Percentiles rank a stretch among this genome's conserved stretches.
Evolutionary conservation across 2,329 filamentous ascomycete species (phyloP).

Genomic region (Annulohypoxylon truncatum): DNA sequence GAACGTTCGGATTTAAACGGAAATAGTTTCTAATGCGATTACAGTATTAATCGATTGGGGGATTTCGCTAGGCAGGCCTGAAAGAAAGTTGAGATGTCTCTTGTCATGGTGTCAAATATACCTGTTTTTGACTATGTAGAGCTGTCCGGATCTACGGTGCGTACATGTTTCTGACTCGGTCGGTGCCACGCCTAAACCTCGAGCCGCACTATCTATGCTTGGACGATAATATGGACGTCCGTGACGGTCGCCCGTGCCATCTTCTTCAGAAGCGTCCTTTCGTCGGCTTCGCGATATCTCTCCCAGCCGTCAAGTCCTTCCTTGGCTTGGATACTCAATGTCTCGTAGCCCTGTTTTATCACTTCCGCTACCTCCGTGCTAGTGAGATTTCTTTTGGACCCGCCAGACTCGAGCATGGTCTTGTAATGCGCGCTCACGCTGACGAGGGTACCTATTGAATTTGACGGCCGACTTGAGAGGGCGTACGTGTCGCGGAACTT

Average conservation of each 20-base stretch:
- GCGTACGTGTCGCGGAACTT: constrained; percentile 85
- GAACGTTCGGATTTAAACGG: background rate
- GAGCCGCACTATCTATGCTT: constrained; percentile 46
- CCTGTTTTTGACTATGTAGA: background rate
- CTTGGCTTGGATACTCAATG: constrained; percentile 87
- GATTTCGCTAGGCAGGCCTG: background rate
- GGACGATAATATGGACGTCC: constrained; percentile 66
- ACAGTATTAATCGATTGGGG: background rate
- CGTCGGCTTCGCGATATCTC: constrained; percentile 86
- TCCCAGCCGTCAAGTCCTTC: constrained; percentile 90
- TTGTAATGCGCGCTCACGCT: constrained; percentile 89
- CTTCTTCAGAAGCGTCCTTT: constrained; percentile 86
- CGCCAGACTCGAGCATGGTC: constrained; percentile 71
- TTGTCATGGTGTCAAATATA: background rate
- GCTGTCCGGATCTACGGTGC: background rate
- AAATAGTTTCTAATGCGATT: background rate
- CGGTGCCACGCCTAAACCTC: background rate
- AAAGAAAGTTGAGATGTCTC: background rate
- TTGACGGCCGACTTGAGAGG: constrained; percentile 67
- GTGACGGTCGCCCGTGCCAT: constrained; percentile 81
- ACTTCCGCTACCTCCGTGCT: constrained; percentile 87
- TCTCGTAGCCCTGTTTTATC: constrained; percentile 97
- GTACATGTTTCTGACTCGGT: background rate
- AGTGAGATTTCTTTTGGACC: constrained; percentile 75
- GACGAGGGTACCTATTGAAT: constrained; percentile 85